Evolutionary conservation across 495 filamentous ascomycete species (phyloP), one percentile per base, ranked within the genome.

Genomic region (Penicillium waksmanii): DNA sequence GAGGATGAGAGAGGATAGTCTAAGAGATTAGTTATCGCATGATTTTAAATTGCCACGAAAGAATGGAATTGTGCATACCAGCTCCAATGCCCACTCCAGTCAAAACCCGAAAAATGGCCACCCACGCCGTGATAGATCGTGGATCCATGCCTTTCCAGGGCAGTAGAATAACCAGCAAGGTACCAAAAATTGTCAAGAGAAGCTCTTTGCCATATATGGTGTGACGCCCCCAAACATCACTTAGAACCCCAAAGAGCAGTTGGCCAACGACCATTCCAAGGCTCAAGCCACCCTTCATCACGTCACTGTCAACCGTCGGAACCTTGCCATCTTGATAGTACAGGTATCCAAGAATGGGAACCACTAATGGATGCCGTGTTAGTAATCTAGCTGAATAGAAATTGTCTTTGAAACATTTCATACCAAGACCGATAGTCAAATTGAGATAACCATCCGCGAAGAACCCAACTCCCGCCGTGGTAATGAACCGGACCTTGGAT

Each of bases 341-440:
- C 23, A 62, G 55, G 15, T 62, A 58, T 23, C 60, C 60, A 3
- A 62, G 21, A 19, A 62, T 55, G 0, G 60, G 60, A 25, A 62
- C 55, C 21, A 62, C 60, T 62, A 12, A 12, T 2, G 8, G 8
- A 19, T 21, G 4, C 42, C 12, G 44, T 9, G 25, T 38, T 38
- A 38, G 36, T n/a, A 3, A 7, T 6, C 6, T 1, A 8, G 8
- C 5, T 31, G 6, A 31, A 31, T 7, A 7, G 27, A 31, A n/a
- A 38, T 38, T 36, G 6, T 33, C 6, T 9, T 8, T 12, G 19
- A 31, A 55, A 18, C 21, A 35, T 4, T 12, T 47, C 57, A 35
- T 56, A 66, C 64, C 60, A 10, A 66, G 64, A 40, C 64, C 64
- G 53, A 66, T 66, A 21, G 64, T 59, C 8, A 66, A 50, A 36